Evolutionary conservation across 176 grass and related monocot genomes (phyloP).

Genomic region (Olyra latifolia): DNA sequence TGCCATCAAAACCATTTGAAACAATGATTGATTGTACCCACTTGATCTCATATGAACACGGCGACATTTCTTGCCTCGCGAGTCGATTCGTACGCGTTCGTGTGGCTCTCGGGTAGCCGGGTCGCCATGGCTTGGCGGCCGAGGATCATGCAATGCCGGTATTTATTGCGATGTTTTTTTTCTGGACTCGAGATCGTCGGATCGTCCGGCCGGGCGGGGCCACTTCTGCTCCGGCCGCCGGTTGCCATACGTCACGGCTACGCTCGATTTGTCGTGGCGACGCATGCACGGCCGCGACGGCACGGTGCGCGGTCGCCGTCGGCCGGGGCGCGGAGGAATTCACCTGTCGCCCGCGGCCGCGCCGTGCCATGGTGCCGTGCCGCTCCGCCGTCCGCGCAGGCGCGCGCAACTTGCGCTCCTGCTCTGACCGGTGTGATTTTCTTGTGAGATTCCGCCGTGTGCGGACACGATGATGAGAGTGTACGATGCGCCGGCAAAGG

Average conservation of each 20-base stretch:
- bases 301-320: neutral
- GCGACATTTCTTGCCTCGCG: no score
- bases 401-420: neutral
- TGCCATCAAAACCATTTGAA: neutral
- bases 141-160: no score
- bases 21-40: no score
- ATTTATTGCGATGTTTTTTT: no score
- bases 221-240: neutral
- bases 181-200: neutral
- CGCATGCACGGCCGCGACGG: neutral
- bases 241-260: constrained; percentile 12
- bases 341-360: neutral
- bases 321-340: neutral
- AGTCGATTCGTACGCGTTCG: no score
- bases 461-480: neutral
- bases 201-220: neutral
- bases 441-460: neutral
- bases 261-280: neutral
- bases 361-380: no score
- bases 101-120: no score
- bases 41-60: no score
- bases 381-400: neutral
- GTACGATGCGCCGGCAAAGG: neutral
- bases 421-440: neutral
- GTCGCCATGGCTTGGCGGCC: no score